phyloP scores from a whole-genome alignment of 2,329 filamentous ascomycete species.

The Claviceps paspali region DNA sequence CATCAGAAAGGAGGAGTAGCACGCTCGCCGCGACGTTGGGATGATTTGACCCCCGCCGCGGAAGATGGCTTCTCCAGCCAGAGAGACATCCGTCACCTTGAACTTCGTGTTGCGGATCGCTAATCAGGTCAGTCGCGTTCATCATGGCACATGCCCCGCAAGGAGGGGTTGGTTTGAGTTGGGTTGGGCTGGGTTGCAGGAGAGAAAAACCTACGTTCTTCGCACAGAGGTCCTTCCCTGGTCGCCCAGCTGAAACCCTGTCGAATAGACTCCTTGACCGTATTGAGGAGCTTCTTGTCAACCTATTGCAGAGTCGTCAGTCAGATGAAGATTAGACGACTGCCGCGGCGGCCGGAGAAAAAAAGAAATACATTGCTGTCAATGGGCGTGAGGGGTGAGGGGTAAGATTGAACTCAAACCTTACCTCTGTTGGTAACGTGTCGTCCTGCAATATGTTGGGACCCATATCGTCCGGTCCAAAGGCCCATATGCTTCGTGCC shows the following conservation, averaged over 20 bases:
- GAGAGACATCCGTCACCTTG: slow-evolving; percentile 77
- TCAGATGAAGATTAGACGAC: too few species aligned
- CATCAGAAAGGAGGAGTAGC: slow-evolving; percentile 95
- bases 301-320: slow-evolving; percentile 34
- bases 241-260: slow-evolving; percentile 97
- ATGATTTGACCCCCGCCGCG: slow-evolving; percentile 95
- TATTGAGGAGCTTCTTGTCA: slow-evolving; percentile 77
- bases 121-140: slow-evolving; percentile 17
- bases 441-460: slow-evolving; percentile 96
- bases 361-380: too few species aligned
- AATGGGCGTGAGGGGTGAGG: too few species aligned
- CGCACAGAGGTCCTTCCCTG: slow-evolving; percentile 86
- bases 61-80: slow-evolving; percentile 85
- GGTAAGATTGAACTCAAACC: slow-evolving; percentile 10
- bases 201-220: slow-evolving; percentile 64
- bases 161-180: too few species aligned
- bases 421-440: slow-evolving; percentile 73
- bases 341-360: background rate
- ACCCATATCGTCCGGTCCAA: slow-evolving; percentile 86
- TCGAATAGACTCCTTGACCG: slow-evolving; percentile 79
- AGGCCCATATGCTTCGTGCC: slow-evolving; percentile 93
- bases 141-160: too few species aligned
- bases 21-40: slow-evolving; percentile 78
- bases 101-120: slow-evolving; percentile 97
- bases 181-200: too few species aligned